Evolutionary conservation across 2,329 filamentous ascomycete species (phyloP), one percentile per base, ranked within the genome.

Genomic region (Phoma herbarum): DNA sequence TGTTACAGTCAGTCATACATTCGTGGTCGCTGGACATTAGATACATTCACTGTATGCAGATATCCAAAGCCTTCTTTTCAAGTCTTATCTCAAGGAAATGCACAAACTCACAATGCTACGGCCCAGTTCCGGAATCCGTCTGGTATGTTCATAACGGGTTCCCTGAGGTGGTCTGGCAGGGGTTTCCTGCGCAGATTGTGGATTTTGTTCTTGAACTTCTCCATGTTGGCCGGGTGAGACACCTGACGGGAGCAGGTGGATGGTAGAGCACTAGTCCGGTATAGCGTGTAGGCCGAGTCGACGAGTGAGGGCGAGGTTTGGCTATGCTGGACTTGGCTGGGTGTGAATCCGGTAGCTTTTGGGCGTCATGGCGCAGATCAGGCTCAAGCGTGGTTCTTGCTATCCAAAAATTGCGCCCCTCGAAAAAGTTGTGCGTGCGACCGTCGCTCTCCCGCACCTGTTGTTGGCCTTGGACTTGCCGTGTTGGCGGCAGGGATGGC

Each of bases 91-190:
- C 20, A 22, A 23, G 20, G 11, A 6, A 14, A 23, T 12, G 37
- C 20, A 12, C n/a, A 39, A 2, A 61, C 74, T 65, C 68, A 79
- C 76, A 79, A 79, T 54, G 77, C 76, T 23, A 78, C 65, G 45
- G 74, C 75, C 77, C 77, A 79, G 55, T 76, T 67, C 57, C 74
- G 72, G 56, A 79, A 78, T 45, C 70, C 64, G 42, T 60, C 41
- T n/a, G 57, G 52, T 59, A 39, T 58, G 63, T 33, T 66, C 47
- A 63, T 61, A 9, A 64, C 61, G n/a, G 60, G 62, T 42, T 66
- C 60, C 65, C 68, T 70, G n/a, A 66, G 63, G 48, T 71, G 65
- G 6, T 61, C 63, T 57, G 65, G 65, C 46, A 63, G 61, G 20
- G 71, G 61, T 44, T 66, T 69, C 33, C 70, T 64, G 53, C 68